phyloP scores from a whole-genome alignment of 169 alveolate genomes.

The Plasmodium inui region DNA sequence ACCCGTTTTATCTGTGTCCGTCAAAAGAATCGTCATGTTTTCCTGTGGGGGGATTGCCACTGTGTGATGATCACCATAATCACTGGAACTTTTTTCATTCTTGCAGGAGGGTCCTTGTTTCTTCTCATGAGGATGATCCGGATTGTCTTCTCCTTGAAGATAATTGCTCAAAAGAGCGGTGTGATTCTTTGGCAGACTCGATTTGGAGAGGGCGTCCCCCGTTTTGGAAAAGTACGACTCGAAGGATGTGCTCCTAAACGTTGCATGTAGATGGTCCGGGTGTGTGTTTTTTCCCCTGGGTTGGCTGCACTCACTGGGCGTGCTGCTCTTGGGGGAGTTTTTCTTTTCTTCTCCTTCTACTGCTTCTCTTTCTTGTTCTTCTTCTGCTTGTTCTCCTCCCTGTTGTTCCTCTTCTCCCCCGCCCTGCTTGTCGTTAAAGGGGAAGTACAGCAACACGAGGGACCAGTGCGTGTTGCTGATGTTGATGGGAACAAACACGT shows the following conservation, averaged over 20 bases:
- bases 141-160: not conserved
- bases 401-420: not conserved
- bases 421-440: constrained; percentile 15
- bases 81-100: not conserved
- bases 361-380: not conserved
- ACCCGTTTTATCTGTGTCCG: not conserved
- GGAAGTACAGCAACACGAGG: constrained; percentile 75
- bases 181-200: not conserved
- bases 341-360: not conserved
- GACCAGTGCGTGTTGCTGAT: constrained; percentile 79
- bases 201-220: not conserved
- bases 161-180: not conserved
- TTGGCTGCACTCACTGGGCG: not conserved
- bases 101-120: not conserved
- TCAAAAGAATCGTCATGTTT: not conserved
- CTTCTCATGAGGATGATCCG: not conserved
- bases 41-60: not conserved
- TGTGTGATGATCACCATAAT: not conserved
- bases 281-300: not conserved
- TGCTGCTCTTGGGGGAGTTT: not conserved
- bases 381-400: not conserved
- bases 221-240: constrained; percentile 20
- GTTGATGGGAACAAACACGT: constrained; percentile 78
- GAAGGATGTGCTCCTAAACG: constrained; percentile 22
- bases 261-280: not conserved